Base-by-base conservation (phyloP, 169 alveolate genomes). In the Toxoplasma gondii region DNA sequence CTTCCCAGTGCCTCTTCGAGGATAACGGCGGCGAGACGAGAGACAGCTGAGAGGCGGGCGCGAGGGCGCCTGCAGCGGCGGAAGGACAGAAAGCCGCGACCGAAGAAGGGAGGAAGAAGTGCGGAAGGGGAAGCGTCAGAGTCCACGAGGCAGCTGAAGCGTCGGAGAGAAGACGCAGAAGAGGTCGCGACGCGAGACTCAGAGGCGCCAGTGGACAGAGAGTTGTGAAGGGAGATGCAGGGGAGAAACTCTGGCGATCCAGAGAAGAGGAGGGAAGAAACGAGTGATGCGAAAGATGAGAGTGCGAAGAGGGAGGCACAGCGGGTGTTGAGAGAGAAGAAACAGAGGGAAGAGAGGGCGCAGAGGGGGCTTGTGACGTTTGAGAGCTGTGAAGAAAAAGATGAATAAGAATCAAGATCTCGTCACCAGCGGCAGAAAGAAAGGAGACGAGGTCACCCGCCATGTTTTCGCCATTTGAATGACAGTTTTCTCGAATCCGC, bases 71-170 rank as follows among this genome's bases (percentile, higher is more conserved):
- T 49, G 58, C 58, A 49, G 58, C 58, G 12, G 58, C 22, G 12
- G 22, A 49, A 4, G 58, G 58, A 49, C 22, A 12, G 22, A 12
- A 49, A 49, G 58, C 9, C 7, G 74, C 74, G 29, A 31, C n/a
- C 7, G 74, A 64, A 64, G n/a, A n/a, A 17, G 86, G 86, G 44
- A 78, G 86, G 22, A 78, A 78, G 29, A 36, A 78, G 12, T n/a
- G 86, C 2, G 86, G 86, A n/a, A 78, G 86, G n/a, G 86, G 86
- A 38, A 78, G 39, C 45, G 49, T 38, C 22, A 78, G 86, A 19
- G 86, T 1, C 86, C 86, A 78, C 49, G n/a, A 10, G 22, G 86
- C 24, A 4, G 86, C 39, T 10, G 86, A 9, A 12, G 1, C 45
- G 39, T n/a, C 86, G 19, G 45, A 16, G 44, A 78, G 45, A n/a